A percentile compares a stretch with the other conserved stretches of the same genome.
Conservation (phyloP, 495 filamentous ascomycete species). For the Talaromyces ruber region DNA sequence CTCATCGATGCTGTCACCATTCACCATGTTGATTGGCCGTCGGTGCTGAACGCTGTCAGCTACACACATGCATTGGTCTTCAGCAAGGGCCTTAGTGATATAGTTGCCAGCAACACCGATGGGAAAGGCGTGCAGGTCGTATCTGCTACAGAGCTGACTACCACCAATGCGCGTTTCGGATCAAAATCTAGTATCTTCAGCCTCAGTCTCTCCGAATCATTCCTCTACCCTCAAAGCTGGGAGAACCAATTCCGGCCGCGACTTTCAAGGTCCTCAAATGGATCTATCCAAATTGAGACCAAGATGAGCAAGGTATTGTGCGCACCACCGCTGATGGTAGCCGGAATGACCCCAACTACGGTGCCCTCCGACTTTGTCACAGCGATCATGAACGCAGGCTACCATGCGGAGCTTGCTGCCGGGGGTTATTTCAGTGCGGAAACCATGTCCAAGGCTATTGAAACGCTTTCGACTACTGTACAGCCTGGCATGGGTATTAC, state of each 20-base stretch:
- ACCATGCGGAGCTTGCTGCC: constrained; percentile 83
- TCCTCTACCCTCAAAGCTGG: constrained; percentile 45
- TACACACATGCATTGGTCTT: background rate
- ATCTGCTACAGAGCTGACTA: background rate
- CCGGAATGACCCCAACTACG: constrained; percentile 93
- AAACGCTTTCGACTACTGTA: constrained; percentile 81
- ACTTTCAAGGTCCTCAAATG: constrained; percentile 75
- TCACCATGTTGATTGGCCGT: background rate
- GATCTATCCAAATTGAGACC: constrained; percentile 88
- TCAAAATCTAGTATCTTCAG: background rate
- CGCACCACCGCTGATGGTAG: constrained; percentile 83
- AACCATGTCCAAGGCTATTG: constrained; percentile 79
- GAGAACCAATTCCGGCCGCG: constrained; percentile 89
- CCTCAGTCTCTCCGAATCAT: background rate
- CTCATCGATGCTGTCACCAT: background rate
- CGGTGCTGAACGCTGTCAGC: background rate
- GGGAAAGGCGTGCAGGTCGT: background rate
- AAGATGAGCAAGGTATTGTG: constrained; percentile 94
- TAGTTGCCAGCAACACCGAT: background rate
- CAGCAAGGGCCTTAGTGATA: background rate
- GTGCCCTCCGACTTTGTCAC: constrained; percentile 94
- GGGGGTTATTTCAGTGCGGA: constrained; percentile 92
- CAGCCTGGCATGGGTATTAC: constrained; percentile 89
- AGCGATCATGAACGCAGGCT: constrained; percentile 92
- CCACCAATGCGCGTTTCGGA: background rate